Evolutionary conservation across 805 yeast species (phyloP).

Genomic region (Monosporozyma servazzii): DNA sequence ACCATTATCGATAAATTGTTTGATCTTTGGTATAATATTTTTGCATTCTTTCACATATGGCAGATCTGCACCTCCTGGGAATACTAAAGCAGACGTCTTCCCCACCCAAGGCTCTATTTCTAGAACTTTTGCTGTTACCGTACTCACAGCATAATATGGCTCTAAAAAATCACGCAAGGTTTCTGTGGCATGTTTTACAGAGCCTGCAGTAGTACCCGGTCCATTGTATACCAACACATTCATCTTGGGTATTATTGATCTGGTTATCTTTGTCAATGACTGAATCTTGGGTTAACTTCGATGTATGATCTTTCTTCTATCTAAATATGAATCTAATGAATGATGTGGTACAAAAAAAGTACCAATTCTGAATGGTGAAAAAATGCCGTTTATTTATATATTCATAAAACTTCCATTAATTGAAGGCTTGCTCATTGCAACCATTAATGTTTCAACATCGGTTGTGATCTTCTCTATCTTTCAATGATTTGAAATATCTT

Average conservation of each 20-base stretch:
- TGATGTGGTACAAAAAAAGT: no score
- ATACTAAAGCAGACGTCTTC: slow-evolving; percentile 67
- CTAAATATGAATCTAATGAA: background rate
- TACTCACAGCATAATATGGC: slow-evolving; percentile 79
- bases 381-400: background rate
- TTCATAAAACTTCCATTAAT: background rate
- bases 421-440: no score
- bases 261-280: background rate
- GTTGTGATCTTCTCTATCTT: no score
- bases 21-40: slow-evolving; percentile 55
- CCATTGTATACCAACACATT: slow-evolving; percentile 64
- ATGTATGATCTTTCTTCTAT: background rate
- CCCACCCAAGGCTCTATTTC: slow-evolving; percentile 80
- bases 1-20: slow-evolving; percentile 57
- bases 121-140: slow-evolving; percentile 54
- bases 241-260: slow-evolving; percentile 33
- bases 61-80: slow-evolving; percentile 97
- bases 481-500: no score
- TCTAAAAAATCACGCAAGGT: slow-evolving; percentile 66
- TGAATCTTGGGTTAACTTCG: background rate
- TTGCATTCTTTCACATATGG: slow-evolving; percentile 70
- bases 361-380: background rate
- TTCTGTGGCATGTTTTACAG: slow-evolving; percentile 76
- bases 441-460: no score
- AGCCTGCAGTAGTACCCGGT: slow-evolving; percentile 80